Evolutionary conservation across 2,329 filamentous ascomycete genomes (phyloP).

Genomic region (Alternaria sp.): DNA sequence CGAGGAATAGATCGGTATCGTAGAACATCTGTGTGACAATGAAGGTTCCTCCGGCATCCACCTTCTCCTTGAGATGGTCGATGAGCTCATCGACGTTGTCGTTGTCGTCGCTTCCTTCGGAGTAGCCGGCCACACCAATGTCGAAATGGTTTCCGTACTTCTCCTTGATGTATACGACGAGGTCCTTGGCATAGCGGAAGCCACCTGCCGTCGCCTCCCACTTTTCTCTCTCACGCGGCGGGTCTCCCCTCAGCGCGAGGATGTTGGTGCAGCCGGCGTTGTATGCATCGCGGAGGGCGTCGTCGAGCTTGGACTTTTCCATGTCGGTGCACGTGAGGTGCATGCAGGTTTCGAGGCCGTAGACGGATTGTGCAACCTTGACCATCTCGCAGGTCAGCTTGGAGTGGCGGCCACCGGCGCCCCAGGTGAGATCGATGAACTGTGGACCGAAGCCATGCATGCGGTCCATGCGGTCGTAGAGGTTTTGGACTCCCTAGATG

Average conservation of each 20-base stretch:
- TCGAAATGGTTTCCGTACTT: slow-evolving; percentile 90
- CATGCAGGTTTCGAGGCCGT: slow-evolving; percentile 98
- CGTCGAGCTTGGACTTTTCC: slow-evolving; percentile 89
- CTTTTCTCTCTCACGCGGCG: slow-evolving; percentile 89
- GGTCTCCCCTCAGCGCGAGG: slow-evolving; percentile 88
- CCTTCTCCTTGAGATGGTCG: slow-evolving; percentile 94
- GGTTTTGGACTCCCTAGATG: slow-evolving; percentile 83
- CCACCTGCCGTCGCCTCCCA: slow-evolving; percentile 88
- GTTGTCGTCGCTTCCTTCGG: slow-evolving; percentile 94
- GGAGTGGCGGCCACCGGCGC: slow-evolving; percentile 88
- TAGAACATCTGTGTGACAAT: slow-evolving; percentile 99
- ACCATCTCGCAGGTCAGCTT: slow-evolving; percentile 98
- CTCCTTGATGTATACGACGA: slow-evolving; percentile 81
- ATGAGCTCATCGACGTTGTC: slow-evolving; percentile 83
- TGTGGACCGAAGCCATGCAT: slow-evolving; percentile 94
- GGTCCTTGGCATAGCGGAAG: slow-evolving; percentile 90
- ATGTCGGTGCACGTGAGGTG: slow-evolving; percentile 98
- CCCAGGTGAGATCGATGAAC: slow-evolving; percentile 99
- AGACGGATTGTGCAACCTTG: slow-evolving; percentile 89
- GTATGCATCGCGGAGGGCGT: slow-evolving; percentile 85
- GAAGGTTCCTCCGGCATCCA: slow-evolving; percentile 91
- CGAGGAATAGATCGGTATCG: slow-evolving; percentile 91
- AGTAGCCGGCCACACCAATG: slow-evolving; percentile 96
- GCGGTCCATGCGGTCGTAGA: slow-evolving; percentile 99
- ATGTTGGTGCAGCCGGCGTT: slow-evolving; percentile 98